phyloP scores from a whole-genome alignment of 2,329 filamentous ascomycete genomes.

The Bimuria novae-zelandiae region DNA sequence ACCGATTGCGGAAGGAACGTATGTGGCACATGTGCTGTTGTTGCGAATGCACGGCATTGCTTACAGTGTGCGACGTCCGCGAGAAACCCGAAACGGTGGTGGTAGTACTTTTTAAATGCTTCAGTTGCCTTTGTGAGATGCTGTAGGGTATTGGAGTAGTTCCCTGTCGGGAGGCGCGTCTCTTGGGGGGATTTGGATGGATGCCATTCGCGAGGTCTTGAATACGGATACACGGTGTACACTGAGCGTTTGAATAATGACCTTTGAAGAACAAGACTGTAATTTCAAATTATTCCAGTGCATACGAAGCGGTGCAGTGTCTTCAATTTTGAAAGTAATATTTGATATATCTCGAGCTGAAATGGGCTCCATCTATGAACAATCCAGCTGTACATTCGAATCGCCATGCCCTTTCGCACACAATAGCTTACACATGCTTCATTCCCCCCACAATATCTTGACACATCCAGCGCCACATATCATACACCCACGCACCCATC shows the following conservation, averaged over 20 bases:
- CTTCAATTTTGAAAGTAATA: too few relatives aligned
- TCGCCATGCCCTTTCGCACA: neutral
- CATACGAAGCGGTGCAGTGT: too few relatives aligned
- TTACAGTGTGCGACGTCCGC: slow-evolving; percentile 45
- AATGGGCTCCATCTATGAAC: too few relatives aligned
- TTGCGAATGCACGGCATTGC: slow-evolving; percentile 45
- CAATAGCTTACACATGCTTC: neutral
- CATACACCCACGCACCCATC: slow-evolving; percentile 1
- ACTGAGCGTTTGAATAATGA: neutral
- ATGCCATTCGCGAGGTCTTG: neutral
- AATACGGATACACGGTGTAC: neutral
- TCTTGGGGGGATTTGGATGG: neutral
- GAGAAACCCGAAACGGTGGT: slow-evolving; percentile 20
- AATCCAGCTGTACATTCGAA: neutral
- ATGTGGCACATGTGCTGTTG: slow-evolving; percentile 50
- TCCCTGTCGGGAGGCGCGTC: too few relatives aligned
- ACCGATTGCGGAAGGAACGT: slow-evolving; percentile 45
- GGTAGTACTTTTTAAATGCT: slow-evolving; percentile 7
- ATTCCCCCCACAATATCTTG: too few relatives aligned
- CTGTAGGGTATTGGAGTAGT: too few relatives aligned
- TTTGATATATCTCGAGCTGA: too few relatives aligned
- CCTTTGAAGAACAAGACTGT: too few relatives aligned
- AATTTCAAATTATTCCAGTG: too few relatives aligned
- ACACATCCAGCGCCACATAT: neutral
- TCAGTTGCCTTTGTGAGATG: neutral